Evolutionary conservation across 2,329 filamentous ascomycete species (phyloP).

Genomic region (Ustilaginoidea virens): DNA sequence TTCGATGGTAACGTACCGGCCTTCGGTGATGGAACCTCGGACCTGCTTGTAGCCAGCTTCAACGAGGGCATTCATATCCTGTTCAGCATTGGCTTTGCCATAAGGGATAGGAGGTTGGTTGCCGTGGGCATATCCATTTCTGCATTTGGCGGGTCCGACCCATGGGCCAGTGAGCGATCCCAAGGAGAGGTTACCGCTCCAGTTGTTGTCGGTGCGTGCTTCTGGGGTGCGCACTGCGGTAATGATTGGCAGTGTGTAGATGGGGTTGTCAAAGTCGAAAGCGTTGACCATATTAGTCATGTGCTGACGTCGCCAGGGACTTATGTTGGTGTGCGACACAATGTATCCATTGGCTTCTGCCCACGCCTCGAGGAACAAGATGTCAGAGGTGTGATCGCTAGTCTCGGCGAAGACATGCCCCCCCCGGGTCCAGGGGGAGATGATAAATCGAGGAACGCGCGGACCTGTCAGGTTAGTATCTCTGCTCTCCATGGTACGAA

Average conservation of each 20-base stretch:
- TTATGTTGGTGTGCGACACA: constrained; percentile 14
- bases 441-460: constrained; percentile 34
- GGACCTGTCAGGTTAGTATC: constrained; percentile 13
- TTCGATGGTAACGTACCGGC: constrained; percentile 36
- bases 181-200: constrained; percentile 6
- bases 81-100: constrained; percentile 37
- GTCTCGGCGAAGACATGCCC: constrained; percentile 36
- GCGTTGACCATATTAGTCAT: constrained; percentile 17
- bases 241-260: constrained; percentile 5
- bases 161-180: constrained; percentile 8
- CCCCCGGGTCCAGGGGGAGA: constrained; percentile 38
- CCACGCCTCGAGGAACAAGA: constrained; percentile 35
- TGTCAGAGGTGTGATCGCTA: constrained; percentile 36
- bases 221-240: constrained; percentile 2
- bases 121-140: too few species aligned
- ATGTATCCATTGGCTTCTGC: constrained; percentile 14
- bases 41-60: constrained; percentile 37
- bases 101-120: constrained; percentile 6
- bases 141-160: constrained; percentile 8
- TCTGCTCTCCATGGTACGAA: neutral
- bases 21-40: constrained; percentile 35
- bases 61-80: constrained; percentile 67
- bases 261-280: constrained; percentile 23
- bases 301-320: constrained; percentile 12
- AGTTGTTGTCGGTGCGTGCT: constrained; percentile 3